Base-by-base conservation (phyloP, 352 stramenopile species). In the Globisporangium polare region DNA sequence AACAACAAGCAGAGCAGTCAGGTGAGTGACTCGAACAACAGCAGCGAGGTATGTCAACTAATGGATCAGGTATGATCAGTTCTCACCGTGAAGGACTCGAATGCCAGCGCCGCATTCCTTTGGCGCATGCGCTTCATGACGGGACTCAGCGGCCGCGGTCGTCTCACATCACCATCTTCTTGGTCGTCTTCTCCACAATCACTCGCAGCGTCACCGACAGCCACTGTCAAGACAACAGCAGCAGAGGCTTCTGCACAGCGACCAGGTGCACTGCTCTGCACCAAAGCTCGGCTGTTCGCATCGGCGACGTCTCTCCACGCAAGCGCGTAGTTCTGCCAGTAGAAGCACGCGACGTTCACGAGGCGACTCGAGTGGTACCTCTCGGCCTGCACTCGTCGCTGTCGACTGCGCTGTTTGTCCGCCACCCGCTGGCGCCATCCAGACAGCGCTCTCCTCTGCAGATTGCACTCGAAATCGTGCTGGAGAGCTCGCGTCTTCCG, bases 291-390 rank as follows among this genome's bases (percentile, higher is more conserved):
- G 7, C 29, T 59, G 37, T 54, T 45, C 8, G 22, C 58, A 73
- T 72, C 20, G 54, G 53, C 17, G n/a, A 68, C 73, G 27, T 86
- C 77, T 52, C 81, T 80, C 81, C 81, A 90, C 15, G 77, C 78
- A n/a, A 90, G 72, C n/a, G 69, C 72, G 52, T 89, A 89, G 55
- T 83, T 86, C 56, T 89, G 81, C 81, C 81, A 90, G 61, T 85
- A 83, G 69, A 89, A 88, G 67, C 88, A 89, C 12, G 74, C 50
- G 2, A 63, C 41, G 22, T 71, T 77, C 12, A 75, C 49, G 18
- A 89, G 60, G 0, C 75, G 67, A 20, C 65, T 58, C 3, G 55
- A 33, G 24, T 69, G 66, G 35, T 88, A 85, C 5, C 20, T 24
- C 1, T 54, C 42, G 2, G 65, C 70, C 15, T 72, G 68, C 1